These are phyloP conservation scores for Chrysosphaeria jannelii DNA, from an alignment of 2,329 filamentous ascomycete species.

Conservation along the genomic window DNA sequence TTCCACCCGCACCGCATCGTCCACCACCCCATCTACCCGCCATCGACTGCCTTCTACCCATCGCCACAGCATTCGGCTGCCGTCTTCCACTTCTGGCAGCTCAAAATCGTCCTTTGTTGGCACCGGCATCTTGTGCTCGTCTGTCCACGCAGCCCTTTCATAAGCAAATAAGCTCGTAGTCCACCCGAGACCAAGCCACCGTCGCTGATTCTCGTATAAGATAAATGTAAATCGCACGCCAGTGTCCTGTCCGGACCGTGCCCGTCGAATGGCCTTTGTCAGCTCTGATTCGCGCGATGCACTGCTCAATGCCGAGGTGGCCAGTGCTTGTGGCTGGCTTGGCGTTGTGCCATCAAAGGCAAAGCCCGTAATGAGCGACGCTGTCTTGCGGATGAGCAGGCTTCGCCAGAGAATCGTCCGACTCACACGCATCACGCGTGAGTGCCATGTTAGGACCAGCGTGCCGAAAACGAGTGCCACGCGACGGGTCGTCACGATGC, in stretches of 20 bases:
- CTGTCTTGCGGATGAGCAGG: slow-evolving; percentile 34
- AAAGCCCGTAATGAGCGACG: slow-evolving; percentile 51
- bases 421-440: slow-evolving; percentile 54
- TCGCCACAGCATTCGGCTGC: slow-evolving; percentile 25
- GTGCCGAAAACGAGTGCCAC: slow-evolving; percentile 71
- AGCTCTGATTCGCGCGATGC: slow-evolving; percentile 15
- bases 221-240: slow-evolving; percentile 92
- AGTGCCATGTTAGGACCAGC: slow-evolving; percentile 71
- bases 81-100: slow-evolving; percentile 28
- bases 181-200: slow-evolving; percentile 90
- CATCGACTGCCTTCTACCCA: slow-evolving; percentile 74
- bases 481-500: slow-evolving; percentile 62
- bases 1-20: slow-evolving; percentile 12
- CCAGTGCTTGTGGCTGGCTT: slow-evolving; percentile 4
- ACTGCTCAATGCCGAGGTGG: slow-evolving; percentile 6
- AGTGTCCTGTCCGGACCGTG: slow-evolving; percentile 21
- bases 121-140: slow-evolving; percentile 69
- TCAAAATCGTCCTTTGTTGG: slow-evolving; percentile 42
- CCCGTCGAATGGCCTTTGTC: slow-evolving; percentile 13
- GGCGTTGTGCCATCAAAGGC: slow-evolving; percentile 21
- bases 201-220: slow-evolving; percentile 81
- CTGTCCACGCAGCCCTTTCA: slow-evolving; percentile 75
- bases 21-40: slow-evolving; percentile 49
- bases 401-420: slow-evolving; percentile 81
- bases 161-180: slow-evolving; percentile 75